A percentile compares a stretch with the other conserved stretches of the same genome.
Conservation (phyloP, 1,139 yeast species). For the Hansenula sp. region DNA sequence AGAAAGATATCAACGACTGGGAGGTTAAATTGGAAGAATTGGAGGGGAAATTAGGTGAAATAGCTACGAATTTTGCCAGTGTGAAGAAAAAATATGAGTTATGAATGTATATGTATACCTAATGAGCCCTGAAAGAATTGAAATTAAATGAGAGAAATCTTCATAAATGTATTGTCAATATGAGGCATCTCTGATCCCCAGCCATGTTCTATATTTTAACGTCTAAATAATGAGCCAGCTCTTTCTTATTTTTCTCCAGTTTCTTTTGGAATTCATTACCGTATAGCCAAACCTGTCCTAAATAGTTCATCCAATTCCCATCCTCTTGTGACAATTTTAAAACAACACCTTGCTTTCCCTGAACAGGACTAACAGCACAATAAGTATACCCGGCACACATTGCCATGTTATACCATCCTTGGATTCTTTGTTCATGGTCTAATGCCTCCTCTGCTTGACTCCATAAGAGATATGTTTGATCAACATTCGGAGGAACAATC, state of each 20-base stretch:
- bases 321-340: constrained; percentile 14
- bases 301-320: constrained; percentile 5
- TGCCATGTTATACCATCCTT: constrained; percentile 24
- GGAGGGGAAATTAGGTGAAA: constrained; percentile 30
- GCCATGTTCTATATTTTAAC: too few species aligned
- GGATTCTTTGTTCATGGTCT: constrained; percentile 7
- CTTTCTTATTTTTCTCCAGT: neutral
- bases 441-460: neutral
- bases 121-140: too few species aligned
- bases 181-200: too few species aligned
- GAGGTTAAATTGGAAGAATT: constrained; percentile 33
- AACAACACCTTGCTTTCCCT: constrained; percentile 14
- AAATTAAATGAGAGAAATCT: too few species aligned
- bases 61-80: neutral
- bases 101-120: constrained; percentile 5
- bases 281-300: constrained; percentile 20
- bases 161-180: too few species aligned
- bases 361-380: constrained; percentile 22
- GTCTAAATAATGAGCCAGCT: neutral
- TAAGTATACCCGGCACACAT: constrained; percentile 27
- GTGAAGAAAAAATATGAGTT: constrained; percentile 19
- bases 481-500: constrained; percentile 25
- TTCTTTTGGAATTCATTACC: neutral
- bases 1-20: constrained; percentile 39
- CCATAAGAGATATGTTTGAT: constrained; percentile 4